Evolutionary conservation across 2,329 filamentous ascomycete genomes (phyloP), one percentile per base, ranked within the genome.

Genomic region (Neobulgaria alba): DNA sequence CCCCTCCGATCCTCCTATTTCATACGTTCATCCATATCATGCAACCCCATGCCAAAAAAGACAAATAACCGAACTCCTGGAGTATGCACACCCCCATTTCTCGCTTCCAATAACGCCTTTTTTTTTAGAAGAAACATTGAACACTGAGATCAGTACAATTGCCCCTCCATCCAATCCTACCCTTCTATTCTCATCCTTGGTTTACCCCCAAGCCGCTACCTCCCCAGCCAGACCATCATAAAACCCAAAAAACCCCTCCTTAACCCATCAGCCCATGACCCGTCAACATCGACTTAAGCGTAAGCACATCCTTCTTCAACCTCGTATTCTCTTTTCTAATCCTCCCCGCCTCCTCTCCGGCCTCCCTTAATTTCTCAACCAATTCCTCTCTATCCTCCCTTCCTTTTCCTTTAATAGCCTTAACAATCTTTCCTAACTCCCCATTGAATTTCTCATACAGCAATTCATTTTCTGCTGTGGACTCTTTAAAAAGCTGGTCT

Each of bases 391-490:
- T 84, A 9, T 85, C 86, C 31, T 86, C 82, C 36, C 83, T 82
- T 3, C 77, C 76, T 50, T 81, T 82, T 45, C 75, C 75, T 60
- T 77, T 78, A 35, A 92, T 71, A 30, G 82, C 85, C 60, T 78
- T 82, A 32, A 88, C 71, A 45, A 95, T 85, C 66, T 84, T 87
- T 53, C 77, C 82, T 35, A 96, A 67, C 64, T 95, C 90, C n/a
- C 79, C 76, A 56, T 95, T 95, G 68, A 95, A 95, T 46, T 81
- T 82, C 51, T 90, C 84, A 61, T 95, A 95, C 41, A 96, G 69
- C 20, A 90, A 75, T 64, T 95, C 89, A 54, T 95, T 96, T 67
- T 96, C 90, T 0, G 86, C 85, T 53, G 80, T 87, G 12, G 81
- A 77, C 57, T 95, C 87, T 50, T 86, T 84, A 65, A 93, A 94